Conservation (phyloP, 108 stramenopile species). For the Cyclotella choctawhatcheeana region DNA sequence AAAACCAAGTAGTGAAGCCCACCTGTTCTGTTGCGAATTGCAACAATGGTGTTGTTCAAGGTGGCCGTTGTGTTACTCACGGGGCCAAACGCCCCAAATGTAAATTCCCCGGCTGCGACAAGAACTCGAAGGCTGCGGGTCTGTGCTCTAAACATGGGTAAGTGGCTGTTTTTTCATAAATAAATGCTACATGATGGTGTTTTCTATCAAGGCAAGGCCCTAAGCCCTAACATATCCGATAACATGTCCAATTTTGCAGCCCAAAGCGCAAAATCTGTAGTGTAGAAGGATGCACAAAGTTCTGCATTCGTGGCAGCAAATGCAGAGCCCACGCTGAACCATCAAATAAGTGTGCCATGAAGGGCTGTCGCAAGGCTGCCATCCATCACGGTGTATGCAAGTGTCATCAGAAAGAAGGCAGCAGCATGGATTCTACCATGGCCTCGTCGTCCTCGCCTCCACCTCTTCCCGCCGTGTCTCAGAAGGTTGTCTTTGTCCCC, state of each 20-base stretch:
- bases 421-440: too few relatives aligned
- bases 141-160: conserved; percentile 26
- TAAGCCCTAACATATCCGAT: not conserved
- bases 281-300: conserved; percentile 1
- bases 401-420: too few relatives aligned
- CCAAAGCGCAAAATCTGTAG: conserved; percentile 22
- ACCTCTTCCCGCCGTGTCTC: too few relatives aligned
- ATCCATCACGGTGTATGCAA: conserved; percentile 3
- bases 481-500: too few relatives aligned
- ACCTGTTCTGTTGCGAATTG: conserved; percentile 16
- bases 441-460: too few relatives aligned
- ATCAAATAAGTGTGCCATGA: conserved; percentile 8
- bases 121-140: conserved; percentile 18
- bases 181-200: too few relatives aligned
- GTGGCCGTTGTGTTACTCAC: conserved; percentile 26
- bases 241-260: not conserved
- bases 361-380: conserved; percentile 9
- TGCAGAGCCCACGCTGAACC: conserved; percentile 25
- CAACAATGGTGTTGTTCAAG: conserved; percentile 25
- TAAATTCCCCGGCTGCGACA: conserved; percentile 21
- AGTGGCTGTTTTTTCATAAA: too few relatives aligned
- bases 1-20: not conserved
- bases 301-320: conserved; percentile 25
- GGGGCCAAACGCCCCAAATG: conserved; percentile 30
- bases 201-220: too few relatives aligned